Evolutionary conservation across 2,329 filamentous ascomycete genomes (phyloP), one percentile per base, ranked within the genome.

Genomic region (Didymellaceae sp.): DNA sequence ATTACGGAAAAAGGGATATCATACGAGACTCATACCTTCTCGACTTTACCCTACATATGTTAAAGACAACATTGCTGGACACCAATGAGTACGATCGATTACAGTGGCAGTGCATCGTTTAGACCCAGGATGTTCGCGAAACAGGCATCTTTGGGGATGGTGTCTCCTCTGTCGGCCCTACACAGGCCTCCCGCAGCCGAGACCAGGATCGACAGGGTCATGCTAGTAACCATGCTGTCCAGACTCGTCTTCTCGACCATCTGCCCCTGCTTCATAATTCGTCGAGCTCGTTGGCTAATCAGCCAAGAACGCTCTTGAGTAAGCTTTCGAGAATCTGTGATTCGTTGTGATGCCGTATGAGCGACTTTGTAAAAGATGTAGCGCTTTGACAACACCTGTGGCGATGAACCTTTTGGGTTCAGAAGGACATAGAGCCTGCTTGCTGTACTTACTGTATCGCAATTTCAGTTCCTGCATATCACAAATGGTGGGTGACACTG

Each of bases 231-330:
- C n/a, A 37, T 44, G 33, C 21, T 39, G 54, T 61, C 67, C 57
- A 61, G 67, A 45, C 60, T 59, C 37, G 47, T 13, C 34, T 47
- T 38, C 45, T 53, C 10, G 28, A 45, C 32, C 34, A 34, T 63
- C 61, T 65, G 62, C 65, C 64, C 42, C 63, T 66, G 62, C 59
- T 55, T 44, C 42, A 52, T 45, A 42, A 52, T 55, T 59, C 45
- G 17, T 45, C 34, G 26, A 38, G 43, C n/a, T 53, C 20, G 37
- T 53, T 35, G 55, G 53, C 58, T 59, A 45, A 50, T 30, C 46
- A 52, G 51, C 46, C 49, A 37, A 51, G 31, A 26, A 35, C 33
- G 20, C 31, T 35, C 34, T 31, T 38, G 14, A 52, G 43, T 34
- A 34, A 39, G 38, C 43, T 6, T 11, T 24, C 18, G 6, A 11